These are phyloP conservation scores for Didymellaceae sp. DNA, from an alignment of 2,329 filamentous ascomycete genomes.

Conservation along the genomic window DNA sequence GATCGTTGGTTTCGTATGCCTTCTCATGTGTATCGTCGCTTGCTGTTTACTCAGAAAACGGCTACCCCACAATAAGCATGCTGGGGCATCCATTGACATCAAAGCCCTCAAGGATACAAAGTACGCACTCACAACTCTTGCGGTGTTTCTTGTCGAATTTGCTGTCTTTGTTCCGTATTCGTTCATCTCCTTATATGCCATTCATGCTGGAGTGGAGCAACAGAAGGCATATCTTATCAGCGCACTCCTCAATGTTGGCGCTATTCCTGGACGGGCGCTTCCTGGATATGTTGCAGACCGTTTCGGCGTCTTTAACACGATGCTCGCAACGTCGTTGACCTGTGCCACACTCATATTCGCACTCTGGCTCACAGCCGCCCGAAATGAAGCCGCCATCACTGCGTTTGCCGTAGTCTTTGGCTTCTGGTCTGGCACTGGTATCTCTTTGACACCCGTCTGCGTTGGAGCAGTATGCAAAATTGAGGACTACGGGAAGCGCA, in stretches of 20 bases:
- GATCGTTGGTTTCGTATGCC: conserved; percentile 66
- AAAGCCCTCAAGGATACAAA: conserved; percentile 33
- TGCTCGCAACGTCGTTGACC: conserved; percentile 56
- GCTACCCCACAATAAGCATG: conserved; percentile 49
- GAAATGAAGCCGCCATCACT: conserved; percentile 63
- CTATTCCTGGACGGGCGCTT: conserved; percentile 60
- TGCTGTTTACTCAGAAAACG: conserved; percentile 56
- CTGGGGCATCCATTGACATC: conserved; percentile 45
- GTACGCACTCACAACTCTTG: conserved; percentile 30
- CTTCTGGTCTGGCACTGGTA: conserved; percentile 70
- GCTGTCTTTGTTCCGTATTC: conserved; percentile 67
- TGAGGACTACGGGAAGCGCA: conserved; percentile 70
- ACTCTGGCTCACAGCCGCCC: conserved; percentile 59
- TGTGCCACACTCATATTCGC: conserved; percentile 56
- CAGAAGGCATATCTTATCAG: conserved; percentile 38
- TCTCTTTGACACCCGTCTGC: conserved; percentile 67
- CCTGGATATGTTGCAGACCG: conserved; percentile 61
- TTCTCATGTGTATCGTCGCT: conserved; percentile 33
- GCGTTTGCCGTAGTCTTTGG: conserved; percentile 71
- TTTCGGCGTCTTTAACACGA: conserved; percentile 60
- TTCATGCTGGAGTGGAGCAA: conserved; percentile 37
- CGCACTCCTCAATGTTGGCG: conserved; percentile 58
- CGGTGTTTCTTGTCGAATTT: conserved; percentile 59
- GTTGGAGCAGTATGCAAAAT: conserved; percentile 74
- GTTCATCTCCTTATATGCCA: conserved; percentile 56